Percentiles rank a stretch among this genome's conserved stretches.
Evolutionary conservation across 352 stramenopile species (phyloP).

Genomic region (Globisporangium emineosum): DNA sequence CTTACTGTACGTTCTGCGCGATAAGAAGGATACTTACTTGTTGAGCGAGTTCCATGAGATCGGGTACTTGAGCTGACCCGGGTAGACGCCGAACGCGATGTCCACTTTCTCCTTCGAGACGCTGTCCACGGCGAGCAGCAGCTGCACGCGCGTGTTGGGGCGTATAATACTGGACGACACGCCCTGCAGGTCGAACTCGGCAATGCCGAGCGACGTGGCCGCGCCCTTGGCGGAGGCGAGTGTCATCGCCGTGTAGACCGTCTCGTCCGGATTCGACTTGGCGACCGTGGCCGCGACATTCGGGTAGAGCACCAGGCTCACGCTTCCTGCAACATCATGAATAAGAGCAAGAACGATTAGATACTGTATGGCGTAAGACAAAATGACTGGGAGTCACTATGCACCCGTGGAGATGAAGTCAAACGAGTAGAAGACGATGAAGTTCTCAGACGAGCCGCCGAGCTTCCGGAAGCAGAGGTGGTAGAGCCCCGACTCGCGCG

Average conservation of each 20-base stretch:
- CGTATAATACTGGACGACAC: conserved; percentile 65
- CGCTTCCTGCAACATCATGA: conserved; percentile 19
- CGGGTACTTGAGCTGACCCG: conserved; percentile 46
- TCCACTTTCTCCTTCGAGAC: conserved; percentile 43
- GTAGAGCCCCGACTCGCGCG: conserved; percentile 79
- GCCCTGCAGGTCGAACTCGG: conserved; percentile 65
- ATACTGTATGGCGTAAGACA: background rate
- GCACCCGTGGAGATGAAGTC: conserved; percentile 69
- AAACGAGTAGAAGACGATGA: conserved; percentile 78
- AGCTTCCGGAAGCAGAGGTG: conserved; percentile 74
- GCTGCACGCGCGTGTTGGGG: conserved; percentile 62
- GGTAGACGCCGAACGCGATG: conserved; percentile 46
- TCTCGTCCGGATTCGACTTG: conserved; percentile 37
- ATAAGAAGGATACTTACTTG: conserved; percentile 23
- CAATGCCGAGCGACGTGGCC: conserved; percentile 52
- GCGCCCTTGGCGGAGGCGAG: conserved; percentile 42
- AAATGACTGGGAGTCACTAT: background rate
- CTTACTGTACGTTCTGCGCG: background rate
- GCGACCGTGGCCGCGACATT: conserved; percentile 61
- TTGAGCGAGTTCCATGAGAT: conserved; percentile 61
- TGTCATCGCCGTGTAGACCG: conserved; percentile 55
- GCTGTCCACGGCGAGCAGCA: conserved; percentile 69
- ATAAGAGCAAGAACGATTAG: background rate
- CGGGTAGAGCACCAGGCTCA: conserved; percentile 55
- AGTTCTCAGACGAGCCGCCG: conserved; percentile 44